Conservation (phyloP, 306 rosid genomes). For the Ormosia emarginata region DNA sequence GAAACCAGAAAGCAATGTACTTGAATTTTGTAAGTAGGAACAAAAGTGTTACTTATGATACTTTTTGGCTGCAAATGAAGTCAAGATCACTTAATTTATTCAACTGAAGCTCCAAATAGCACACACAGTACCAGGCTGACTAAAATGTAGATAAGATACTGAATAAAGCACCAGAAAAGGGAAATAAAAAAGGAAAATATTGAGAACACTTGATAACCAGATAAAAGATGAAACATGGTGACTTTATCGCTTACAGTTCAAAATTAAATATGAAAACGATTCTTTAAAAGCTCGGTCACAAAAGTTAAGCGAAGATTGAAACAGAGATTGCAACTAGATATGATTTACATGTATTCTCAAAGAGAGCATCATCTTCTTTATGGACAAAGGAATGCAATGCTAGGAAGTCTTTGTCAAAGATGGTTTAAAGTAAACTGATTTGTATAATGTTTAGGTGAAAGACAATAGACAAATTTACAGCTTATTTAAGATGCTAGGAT, state of each 20-base stretch:
- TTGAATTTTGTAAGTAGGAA: slow-evolving; percentile 34
- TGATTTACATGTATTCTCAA: too few species aligned
- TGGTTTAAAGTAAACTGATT: background rate
- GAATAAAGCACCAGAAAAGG: background rate
- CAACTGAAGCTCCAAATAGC: slow-evolving; percentile 10
- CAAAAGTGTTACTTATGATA: slow-evolving; percentile 11
- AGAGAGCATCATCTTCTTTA: background rate
- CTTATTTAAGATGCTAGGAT: slow-evolving; percentile 1
- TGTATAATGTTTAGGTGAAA: background rate
- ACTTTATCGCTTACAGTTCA: background rate
- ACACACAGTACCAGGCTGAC: background rate
- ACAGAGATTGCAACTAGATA: too few species aligned
- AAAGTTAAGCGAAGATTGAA: background rate
- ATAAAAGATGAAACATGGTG: background rate
- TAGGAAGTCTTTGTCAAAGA: background rate
- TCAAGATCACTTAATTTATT: background rate
- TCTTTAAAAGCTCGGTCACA: background rate
- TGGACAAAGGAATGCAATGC: slow-evolving; percentile 1
- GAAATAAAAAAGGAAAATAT: background rate
- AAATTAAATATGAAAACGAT: background rate
- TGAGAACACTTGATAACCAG: background rate
- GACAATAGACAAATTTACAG: background rate
- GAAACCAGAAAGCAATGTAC: background rate
- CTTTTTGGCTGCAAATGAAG: background rate
- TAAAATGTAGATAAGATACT: background rate